phyloP scores from a whole-genome alignment of 2,329 filamentous ascomycete species.

The Neophaeococcomyces mojaviensis region DNA sequence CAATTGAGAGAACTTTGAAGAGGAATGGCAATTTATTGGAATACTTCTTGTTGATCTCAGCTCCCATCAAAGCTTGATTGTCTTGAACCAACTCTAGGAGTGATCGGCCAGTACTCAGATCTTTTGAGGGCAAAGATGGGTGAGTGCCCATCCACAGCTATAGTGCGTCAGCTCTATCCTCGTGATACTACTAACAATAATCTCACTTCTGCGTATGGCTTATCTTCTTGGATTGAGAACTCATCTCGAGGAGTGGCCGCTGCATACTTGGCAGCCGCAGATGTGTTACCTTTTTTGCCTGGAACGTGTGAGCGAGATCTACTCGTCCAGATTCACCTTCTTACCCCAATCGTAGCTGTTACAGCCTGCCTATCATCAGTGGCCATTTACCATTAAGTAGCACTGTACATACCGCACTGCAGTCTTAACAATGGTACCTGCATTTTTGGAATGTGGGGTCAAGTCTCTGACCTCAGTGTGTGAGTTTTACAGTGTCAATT shows the following conservation, averaged over 20 bases:
- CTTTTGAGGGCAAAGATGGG: constrained; percentile 88
- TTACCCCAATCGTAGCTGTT: constrained; percentile 95
- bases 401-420: constrained; percentile 45
- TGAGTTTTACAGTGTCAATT: too few relatives aligned
- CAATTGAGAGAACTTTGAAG: constrained; percentile 95
- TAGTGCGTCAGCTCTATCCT: neutral
- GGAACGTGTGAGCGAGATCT: neutral
- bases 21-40: constrained; percentile 82
- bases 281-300: constrained; percentile 71
- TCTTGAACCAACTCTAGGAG: constrained; percentile 81
- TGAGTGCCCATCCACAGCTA: constrained; percentile 99
- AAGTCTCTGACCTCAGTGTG: too few relatives aligned
- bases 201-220: constrained; percentile 84
- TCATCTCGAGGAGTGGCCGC: constrained; percentile 69
- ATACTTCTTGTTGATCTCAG: constrained; percentile 65
- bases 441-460: constrained; percentile 37
- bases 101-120: constrained; percentile 72
- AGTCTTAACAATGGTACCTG: constrained; percentile 79
- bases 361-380: constrained; percentile 54
- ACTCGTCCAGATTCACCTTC: constrained; percentile 29
- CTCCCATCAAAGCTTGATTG: constrained; percentile 74
- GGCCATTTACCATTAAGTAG: neutral
- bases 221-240: constrained; percentile 73
- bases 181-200: neutral
- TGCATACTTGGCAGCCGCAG: constrained; percentile 82